Conservation (phyloP, 2,329 filamentous ascomycete genomes). For the Talaromyces piceae region DNA sequence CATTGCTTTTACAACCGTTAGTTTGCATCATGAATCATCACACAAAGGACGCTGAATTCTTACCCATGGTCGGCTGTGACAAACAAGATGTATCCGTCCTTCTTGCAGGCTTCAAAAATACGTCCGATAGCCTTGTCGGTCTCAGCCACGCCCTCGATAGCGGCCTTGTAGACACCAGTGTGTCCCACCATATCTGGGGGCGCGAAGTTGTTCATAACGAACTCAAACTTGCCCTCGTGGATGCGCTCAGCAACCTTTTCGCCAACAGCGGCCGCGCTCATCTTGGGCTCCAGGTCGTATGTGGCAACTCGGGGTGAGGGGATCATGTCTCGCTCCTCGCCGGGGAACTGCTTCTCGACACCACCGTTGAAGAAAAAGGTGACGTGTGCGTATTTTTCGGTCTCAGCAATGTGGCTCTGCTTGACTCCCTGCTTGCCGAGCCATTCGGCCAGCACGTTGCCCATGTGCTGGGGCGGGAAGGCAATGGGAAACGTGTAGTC, state of each 20-base stretch:
- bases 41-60: conserved; percentile 24
- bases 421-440: conserved; percentile 79
- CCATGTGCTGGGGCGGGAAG: conserved; percentile 92
- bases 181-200: conserved; percentile 99
- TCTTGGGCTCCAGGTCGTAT: conserved; percentile 90
- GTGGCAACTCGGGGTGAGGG: conserved; percentile 87
- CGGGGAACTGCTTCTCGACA: conserved; percentile 89
- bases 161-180: conserved; percentile 94
- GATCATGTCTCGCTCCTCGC: conserved; percentile 89
- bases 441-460: conserved; percentile 97
- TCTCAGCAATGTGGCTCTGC: conserved; percentile 96
- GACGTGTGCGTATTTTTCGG: conserved; percentile 98
- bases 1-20: conserved; percentile 52
- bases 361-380: conserved; percentile 99
- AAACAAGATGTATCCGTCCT: conserved; percentile 87
- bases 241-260: conserved; percentile 86
- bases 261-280: conserved; percentile 87
- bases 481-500: conserved; percentile 89
- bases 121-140: conserved; percentile 91
- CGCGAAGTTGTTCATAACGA: conserved; percentile 99
- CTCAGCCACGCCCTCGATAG: conserved; percentile 72
- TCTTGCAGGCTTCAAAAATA: conserved; percentile 89
- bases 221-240: conserved; percentile 77
- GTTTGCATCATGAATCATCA: background rate
- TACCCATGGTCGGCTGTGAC: conserved; percentile 91